phyloP scores from a whole-genome alignment of 1,139 yeast species.

The Nakaseomyces delphensis region DNA sequence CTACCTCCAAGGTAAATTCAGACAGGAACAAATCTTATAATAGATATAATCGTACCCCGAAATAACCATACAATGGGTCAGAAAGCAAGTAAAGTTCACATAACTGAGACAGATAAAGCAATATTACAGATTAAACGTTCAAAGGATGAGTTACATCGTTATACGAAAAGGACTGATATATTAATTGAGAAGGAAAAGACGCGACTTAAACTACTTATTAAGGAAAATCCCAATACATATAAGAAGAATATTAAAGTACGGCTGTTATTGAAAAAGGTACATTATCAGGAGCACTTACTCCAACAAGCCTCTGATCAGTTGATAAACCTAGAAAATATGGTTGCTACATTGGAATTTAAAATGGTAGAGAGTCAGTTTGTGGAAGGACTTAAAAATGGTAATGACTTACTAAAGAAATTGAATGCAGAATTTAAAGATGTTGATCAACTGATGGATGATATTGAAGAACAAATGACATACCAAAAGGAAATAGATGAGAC shows the following conservation, averaged over 20 bases:
- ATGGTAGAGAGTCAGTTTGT: slow-evolving; percentile 78
- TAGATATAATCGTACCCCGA: too few species aligned
- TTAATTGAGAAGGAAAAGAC: slow-evolving; percentile 38
- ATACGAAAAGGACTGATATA: slow-evolving; percentile 51
- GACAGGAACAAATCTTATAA: too few species aligned
- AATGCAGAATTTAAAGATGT: slow-evolving; percentile 73
- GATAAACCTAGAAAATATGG: slow-evolving; percentile 63
- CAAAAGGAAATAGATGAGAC: slow-evolving; percentile 57
- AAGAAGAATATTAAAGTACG: slow-evolving; percentile 43
- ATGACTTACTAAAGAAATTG: slow-evolving; percentile 59
- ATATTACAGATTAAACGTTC: slow-evolving; percentile 79
- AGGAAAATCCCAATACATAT: slow-evolving; percentile 19
- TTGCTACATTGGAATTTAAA: slow-evolving; percentile 78
- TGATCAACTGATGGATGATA: slow-evolving; percentile 76
- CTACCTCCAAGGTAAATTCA: too few species aligned
- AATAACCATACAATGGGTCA: slow-evolving; percentile 32
- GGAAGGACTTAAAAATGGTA: slow-evolving; percentile 73
- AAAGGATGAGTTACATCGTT: slow-evolving; percentile 72
- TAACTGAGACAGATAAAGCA: slow-evolving; percentile 79
- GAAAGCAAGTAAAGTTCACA: slow-evolving; percentile 34
- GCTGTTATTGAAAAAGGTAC: slow-evolving; percentile 63
- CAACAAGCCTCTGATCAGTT: slow-evolving; percentile 67
- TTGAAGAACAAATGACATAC: slow-evolving; percentile 70
- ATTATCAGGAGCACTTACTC: slow-evolving; percentile 68
- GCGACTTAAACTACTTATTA: slow-evolving; percentile 27